phyloP scores from a whole-genome alignment of 129 eudicot species.

The Oenanthe sinensis region DNA sequence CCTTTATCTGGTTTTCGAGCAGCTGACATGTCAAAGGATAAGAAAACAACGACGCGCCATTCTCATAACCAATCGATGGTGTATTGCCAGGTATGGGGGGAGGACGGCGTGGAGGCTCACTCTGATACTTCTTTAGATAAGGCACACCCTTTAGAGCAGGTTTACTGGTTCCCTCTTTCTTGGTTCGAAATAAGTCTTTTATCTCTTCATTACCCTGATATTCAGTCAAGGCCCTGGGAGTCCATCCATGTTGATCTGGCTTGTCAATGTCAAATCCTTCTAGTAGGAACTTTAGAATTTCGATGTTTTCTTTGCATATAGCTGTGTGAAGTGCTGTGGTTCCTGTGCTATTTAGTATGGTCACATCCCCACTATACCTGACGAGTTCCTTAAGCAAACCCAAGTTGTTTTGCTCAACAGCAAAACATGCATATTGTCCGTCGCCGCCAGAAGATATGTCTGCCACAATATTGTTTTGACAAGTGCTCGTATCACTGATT shows the following conservation, averaged over 20 bases:
- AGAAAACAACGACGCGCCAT: conserved; percentile 10
- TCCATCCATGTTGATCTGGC: conserved; percentile 72
- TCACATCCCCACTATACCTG: conserved; percentile 59
- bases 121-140: conserved; percentile 48
- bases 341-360: conserved; percentile 19
- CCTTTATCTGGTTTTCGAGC: conserved; percentile 40
- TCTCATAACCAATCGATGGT: conserved; percentile 6
- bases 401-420: conserved; percentile 53
- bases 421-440: conserved; percentile 50
- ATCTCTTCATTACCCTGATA: conserved; percentile 69
- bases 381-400: conserved; percentile 55
- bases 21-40: conserved; percentile 31
- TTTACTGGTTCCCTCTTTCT: conserved; percentile 21
- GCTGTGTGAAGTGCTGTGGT: conserved; percentile 80
- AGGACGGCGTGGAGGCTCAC: conserved; percentile 35
- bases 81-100: neutral
- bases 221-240: conserved; percentile 62
- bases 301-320: conserved; percentile 40
- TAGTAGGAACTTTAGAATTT: conserved; percentile 51
- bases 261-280: conserved; percentile 57
- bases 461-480: conserved; percentile 67
- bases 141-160: conserved; percentile 23
- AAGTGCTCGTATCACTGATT: conserved; percentile 38
- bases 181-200: conserved; percentile 28
- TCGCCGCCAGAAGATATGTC: conserved; percentile 48